Evolutionary conservation across 1,284 basidiomycete genomes (phyloP).

Genomic region (Ganoderma sinense): DNA sequence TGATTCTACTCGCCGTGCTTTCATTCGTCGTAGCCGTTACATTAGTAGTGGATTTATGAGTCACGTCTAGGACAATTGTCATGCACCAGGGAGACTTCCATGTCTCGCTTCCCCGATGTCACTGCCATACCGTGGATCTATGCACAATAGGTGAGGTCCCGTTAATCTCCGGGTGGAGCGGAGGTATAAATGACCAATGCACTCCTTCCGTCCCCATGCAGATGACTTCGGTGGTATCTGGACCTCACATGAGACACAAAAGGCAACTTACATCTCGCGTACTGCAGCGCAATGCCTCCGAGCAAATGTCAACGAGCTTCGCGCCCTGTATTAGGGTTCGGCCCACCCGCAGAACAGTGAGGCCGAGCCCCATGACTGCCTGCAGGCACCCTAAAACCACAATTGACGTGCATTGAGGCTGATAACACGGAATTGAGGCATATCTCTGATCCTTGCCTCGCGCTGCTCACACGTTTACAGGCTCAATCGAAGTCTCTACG

Average conservation of each 20-base stretch:
- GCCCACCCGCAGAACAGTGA: background rate
- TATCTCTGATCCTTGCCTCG: constrained; percentile 8
- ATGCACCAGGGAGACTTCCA: background rate
- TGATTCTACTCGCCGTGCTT: background rate
- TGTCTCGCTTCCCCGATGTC: background rate
- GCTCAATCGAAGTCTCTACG: background rate
- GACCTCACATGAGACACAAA: background rate
- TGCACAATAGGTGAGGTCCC: background rate
- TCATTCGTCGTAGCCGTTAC: background rate
- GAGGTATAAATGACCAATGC: background rate
- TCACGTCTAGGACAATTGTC: background rate
- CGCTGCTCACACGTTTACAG: background rate
- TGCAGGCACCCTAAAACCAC: background rate
- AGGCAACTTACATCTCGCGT: background rate
- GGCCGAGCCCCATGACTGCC: constrained; percentile 1
- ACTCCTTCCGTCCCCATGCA: background rate
- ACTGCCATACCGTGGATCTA: background rate
- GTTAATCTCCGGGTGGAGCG: background rate
- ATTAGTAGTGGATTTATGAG: background rate
- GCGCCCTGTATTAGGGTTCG: background rate
- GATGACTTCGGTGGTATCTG: background rate
- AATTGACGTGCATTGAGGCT: background rate
- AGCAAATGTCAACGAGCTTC: background rate
- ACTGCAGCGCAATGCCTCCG: background rate
- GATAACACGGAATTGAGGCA: background rate